These are phyloP conservation scores for Ramaria rubella DNA, from an alignment of 768 basidiomycete species.

Conservation along the genomic window DNA sequence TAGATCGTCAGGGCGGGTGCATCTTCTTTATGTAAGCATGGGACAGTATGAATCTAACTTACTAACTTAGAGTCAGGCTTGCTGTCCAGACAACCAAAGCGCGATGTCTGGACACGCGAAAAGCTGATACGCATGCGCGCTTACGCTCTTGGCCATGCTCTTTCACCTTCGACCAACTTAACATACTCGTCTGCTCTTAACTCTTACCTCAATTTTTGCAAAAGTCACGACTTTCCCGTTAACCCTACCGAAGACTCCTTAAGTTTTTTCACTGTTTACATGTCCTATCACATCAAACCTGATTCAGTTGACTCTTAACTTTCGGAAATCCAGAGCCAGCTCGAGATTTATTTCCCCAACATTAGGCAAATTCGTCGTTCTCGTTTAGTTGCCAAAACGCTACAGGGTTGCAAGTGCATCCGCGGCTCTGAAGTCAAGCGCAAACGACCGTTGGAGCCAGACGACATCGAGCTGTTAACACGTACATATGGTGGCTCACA, in stretches of 20 bases:
- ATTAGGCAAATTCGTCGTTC: too few relatives aligned
- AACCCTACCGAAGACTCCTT: too few relatives aligned
- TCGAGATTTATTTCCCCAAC: conserved; percentile 20
- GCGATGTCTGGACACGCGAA: conserved; percentile 12
- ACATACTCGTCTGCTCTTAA: conserved; percentile 10
- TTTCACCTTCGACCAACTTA: conserved; percentile 1
- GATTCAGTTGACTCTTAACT: conserved; percentile 20
- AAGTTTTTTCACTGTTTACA: conserved; percentile 15
- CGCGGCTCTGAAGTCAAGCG: conserved; percentile 15
- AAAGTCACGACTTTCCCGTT: conserved; percentile 4
- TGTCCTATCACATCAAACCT: conserved; percentile 17
- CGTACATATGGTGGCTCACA: conserved; percentile 22
- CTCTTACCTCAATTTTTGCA: conserved; percentile 10
- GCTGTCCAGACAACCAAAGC: conserved; percentile 7
- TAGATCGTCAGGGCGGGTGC: too few relatives aligned
- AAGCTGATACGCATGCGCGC: conserved; percentile 6
- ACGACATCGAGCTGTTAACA: conserved; percentile 13
- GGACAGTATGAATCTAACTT: too few relatives aligned
- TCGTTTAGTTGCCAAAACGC: conserved; percentile 10
- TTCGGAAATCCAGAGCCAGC: conserved; percentile 18
- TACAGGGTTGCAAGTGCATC: conserved; percentile 25
- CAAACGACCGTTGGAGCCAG: conserved; percentile 23
- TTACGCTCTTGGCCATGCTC: conserved; percentile 11
- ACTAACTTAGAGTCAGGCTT: too few relatives aligned
- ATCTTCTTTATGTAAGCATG: too few relatives aligned